phyloP scores from a whole-genome alignment of 495 filamentous ascomycete species.

The Hypoxylon lienhwacheense region DNA sequence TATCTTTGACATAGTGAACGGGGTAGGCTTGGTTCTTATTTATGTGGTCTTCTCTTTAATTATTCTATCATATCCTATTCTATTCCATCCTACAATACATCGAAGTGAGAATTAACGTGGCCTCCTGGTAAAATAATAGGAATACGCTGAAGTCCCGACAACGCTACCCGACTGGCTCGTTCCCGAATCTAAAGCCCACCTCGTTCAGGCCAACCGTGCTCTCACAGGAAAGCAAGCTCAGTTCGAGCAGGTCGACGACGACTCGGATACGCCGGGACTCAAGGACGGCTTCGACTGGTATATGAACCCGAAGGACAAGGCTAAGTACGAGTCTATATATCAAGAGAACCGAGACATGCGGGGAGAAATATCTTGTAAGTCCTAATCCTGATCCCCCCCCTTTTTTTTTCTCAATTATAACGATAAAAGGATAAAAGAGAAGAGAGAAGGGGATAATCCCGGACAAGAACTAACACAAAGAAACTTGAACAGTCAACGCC shows the following conservation, averaged over 20 bases:
- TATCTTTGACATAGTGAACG: slow-evolving; percentile 95
- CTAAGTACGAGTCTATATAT: slow-evolving; percentile 96
- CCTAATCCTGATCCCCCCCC: not conserved
- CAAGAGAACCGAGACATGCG: slow-evolving; percentile 80
- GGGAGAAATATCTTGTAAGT: slow-evolving; percentile 79
- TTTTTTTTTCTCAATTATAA: not conserved
- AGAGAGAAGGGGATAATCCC: not conserved
- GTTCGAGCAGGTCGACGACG: slow-evolving; percentile 77
- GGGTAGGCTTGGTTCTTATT: slow-evolving; percentile 68
- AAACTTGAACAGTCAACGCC: slow-evolving; percentile 62
- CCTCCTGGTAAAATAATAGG: slow-evolving; percentile 56
- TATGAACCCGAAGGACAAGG: slow-evolving; percentile 86
- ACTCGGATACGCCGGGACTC: slow-evolving; percentile 77
- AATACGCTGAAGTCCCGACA: slow-evolving; percentile 80
- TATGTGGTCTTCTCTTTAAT: not conserved
- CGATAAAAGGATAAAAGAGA: not conserved
- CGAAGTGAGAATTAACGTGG: slow-evolving; percentile 11
- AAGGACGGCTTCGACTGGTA: slow-evolving; percentile 99
- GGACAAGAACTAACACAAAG: slow-evolving; percentile 10
- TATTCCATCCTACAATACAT: no score
- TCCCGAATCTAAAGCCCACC: slow-evolving; percentile 92
- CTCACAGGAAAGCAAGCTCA: slow-evolving; percentile 71
- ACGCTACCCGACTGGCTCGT: slow-evolving; percentile 93
- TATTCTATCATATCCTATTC: not conserved
- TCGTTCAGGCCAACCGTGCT: slow-evolving; percentile 86